Evolutionary conservation across 139 green algal species (phyloP).

Genomic region (Pycnococcus provasolii): DNA sequence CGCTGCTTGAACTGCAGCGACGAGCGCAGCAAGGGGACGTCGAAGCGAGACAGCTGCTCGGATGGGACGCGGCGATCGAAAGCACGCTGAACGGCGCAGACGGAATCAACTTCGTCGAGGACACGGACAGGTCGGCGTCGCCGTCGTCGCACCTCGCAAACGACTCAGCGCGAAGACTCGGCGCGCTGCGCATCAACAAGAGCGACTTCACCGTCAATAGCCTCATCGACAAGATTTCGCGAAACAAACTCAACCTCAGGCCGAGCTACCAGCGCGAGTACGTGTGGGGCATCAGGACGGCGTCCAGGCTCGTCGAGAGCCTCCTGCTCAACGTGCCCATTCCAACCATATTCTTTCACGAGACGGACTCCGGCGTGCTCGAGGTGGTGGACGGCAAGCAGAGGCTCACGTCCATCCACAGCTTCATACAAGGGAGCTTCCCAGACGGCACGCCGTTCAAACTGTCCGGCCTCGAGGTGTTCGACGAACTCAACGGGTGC

Average conservation of each 20-base stretch:
- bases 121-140: too few species aligned
- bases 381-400: slow-evolving; percentile 37
- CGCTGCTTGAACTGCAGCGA: too few species aligned
- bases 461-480: slow-evolving; percentile 22
- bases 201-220: slow-evolving; percentile 23
- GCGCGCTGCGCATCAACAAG: slow-evolving; percentile 15
- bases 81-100: too few species aligned
- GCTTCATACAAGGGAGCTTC: slow-evolving; percentile 28
- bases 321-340: slow-evolving; percentile 32
- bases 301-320: slow-evolving; percentile 27
- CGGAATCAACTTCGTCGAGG: too few species aligned
- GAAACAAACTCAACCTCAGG: slow-evolving; percentile 20
- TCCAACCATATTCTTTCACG: slow-evolving; percentile 36
- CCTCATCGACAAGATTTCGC: slow-evolving; percentile 29
- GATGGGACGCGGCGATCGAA: too few species aligned
- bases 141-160: too few species aligned
- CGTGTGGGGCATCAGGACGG: slow-evolving; percentile 27
- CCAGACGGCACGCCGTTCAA: slow-evolving; percentile 27
- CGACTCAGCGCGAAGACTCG: too few species aligned
- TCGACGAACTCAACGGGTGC: slow-evolving; percentile 25
- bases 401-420: slow-evolving; percentile 30
- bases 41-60: too few species aligned
- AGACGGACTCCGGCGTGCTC: slow-evolving; percentile 7
- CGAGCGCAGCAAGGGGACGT: too few species aligned
- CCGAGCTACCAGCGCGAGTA: slow-evolving; percentile 30